phyloP scores from a whole-genome alignment of 2,329 filamentous ascomycete genomes.

The Fusarium virguliforme region DNA sequence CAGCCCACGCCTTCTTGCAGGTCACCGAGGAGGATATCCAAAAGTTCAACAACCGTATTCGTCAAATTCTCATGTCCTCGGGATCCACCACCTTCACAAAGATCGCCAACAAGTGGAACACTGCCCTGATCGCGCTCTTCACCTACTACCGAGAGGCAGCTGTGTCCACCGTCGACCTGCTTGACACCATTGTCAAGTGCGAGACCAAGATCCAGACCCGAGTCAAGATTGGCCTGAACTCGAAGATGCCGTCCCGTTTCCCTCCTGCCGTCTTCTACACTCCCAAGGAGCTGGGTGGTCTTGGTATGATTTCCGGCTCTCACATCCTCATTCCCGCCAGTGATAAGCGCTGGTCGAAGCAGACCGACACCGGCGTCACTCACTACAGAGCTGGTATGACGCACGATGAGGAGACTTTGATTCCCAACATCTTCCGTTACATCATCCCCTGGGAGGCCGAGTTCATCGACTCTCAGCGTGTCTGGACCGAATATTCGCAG shows the following conservation, averaged over 20 bases:
- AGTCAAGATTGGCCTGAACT: conserved; percentile 98
- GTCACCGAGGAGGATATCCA: conserved; percentile 98
- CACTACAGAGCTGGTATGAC: conserved; percentile 99
- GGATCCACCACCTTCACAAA: conserved; percentile 99
- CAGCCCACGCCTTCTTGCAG: conserved; percentile 96
- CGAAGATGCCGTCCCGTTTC: conserved; percentile 99
- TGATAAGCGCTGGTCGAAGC: conserved; percentile 98
- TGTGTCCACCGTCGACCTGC: conserved; percentile 91
- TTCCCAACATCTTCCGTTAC: conserved; percentile 99
- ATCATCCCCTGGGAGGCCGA: conserved; percentile 99
- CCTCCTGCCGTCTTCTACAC: conserved; percentile 99
- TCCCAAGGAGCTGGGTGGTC: conserved; percentile 94
- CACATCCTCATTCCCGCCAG: conserved; percentile 98
- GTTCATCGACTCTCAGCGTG: conserved; percentile 98
- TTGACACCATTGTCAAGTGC: conserved; percentile 99
- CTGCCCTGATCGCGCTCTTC: conserved; percentile 94
- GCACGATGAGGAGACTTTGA: conserved; percentile 96
- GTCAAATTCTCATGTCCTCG: conserved; percentile 99
- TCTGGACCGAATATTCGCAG: conserved; percentile 99
- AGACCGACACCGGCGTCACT: conserved; percentile 96
- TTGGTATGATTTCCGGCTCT: conserved; percentile 99
- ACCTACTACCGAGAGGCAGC: conserved; percentile 99
- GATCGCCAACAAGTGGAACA: conserved; percentile 99
- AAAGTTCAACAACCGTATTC: conserved; percentile 99
- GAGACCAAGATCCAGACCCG: conserved; percentile 99